A percentile compares a stretch with the other conserved stretches of the same genome.
These are phyloP conservation scores for Coccomyxa sp. DNA, from an alignment of 139 green algal species.

Conservation along the genomic window DNA sequence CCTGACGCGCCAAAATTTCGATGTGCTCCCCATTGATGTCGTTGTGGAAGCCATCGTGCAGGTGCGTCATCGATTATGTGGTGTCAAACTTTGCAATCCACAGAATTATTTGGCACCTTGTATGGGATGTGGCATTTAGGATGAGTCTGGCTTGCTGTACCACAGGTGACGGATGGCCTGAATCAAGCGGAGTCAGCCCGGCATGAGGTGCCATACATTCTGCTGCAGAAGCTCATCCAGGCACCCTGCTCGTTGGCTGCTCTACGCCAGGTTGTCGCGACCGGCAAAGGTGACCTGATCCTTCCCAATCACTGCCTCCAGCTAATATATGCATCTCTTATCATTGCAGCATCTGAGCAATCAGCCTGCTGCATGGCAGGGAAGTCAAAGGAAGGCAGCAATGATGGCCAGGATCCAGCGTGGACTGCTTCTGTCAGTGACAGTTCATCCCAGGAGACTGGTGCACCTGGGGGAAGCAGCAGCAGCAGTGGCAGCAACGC, in stretches of 20 bases:
- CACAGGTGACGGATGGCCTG: conserved; percentile 10
- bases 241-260: background rate
- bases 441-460: background rate
- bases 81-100: too few species aligned
- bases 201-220: conserved; percentile 6
- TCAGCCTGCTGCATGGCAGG: background rate
- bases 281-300: conserved; percentile 15
- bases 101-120: background rate
- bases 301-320: background rate
- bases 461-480: background rate
- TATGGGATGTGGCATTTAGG: background rate
- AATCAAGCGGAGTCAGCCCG: background rate
- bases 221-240: conserved; percentile 12
- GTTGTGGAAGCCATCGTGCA: conserved; percentile 13
- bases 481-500: background rate
- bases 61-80: background rate
- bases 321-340: background rate
- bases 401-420: background rate
- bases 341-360: background rate
- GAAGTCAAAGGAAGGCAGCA: conserved; percentile 4
- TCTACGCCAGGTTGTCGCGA: conserved; percentile 1
- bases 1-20: conserved; percentile 21
- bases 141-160: background rate
- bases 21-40: conserved; percentile 11
- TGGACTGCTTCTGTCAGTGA: background rate